Evolutionary conservation across 2,329 filamentous ascomycete species (phyloP).

Genomic region (Ceratocystis destructans): DNA sequence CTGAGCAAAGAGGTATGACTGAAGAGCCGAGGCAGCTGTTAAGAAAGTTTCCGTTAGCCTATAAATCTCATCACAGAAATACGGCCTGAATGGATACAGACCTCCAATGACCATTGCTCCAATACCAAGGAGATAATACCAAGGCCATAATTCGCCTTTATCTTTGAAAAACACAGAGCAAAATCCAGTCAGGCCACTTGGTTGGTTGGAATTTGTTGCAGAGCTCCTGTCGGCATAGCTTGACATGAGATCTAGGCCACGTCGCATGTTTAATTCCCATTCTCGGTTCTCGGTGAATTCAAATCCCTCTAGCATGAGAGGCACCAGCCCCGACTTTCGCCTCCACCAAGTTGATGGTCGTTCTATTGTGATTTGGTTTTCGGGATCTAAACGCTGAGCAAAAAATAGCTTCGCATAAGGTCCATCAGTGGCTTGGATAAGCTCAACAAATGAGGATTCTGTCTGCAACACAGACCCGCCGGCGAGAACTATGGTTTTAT

Average conservation of each 20-base stretch:
- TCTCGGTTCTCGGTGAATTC: conserved; percentile 14
- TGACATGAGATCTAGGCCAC: conserved; percentile 13
- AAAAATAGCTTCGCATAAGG: conserved; percentile 35
- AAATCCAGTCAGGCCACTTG: conserved; percentile 12
- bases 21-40: conserved; percentile 15
- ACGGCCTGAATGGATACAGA: conserved; percentile 9
- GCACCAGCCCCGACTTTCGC: conserved; percentile 17
- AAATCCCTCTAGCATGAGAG: conserved; percentile 14
- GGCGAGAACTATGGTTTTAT: conserved; percentile 51
- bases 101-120: conserved; percentile 18
- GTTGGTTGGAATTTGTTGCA: neutral
- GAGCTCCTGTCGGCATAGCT: neutral
- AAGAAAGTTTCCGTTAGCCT: neutral
- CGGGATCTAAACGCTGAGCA: conserved; percentile 23
- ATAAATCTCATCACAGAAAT: neutral
- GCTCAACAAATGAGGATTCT: conserved; percentile 43
- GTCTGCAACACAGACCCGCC: conserved; percentile 49
- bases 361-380: conserved; percentile 10
- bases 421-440: conserved; percentile 31
- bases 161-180: conserved; percentile 16
- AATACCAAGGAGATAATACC: conserved; percentile 17
- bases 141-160: conserved; percentile 18
- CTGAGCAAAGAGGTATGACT: conserved; percentile 20
- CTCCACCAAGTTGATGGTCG: conserved; percentile 16
- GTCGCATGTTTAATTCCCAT: conserved; percentile 16